These are phyloP conservation scores for Oryza punctata DNA, from an alignment of 176 grass and related monocot genomes.

Conservation along the genomic window DNA sequence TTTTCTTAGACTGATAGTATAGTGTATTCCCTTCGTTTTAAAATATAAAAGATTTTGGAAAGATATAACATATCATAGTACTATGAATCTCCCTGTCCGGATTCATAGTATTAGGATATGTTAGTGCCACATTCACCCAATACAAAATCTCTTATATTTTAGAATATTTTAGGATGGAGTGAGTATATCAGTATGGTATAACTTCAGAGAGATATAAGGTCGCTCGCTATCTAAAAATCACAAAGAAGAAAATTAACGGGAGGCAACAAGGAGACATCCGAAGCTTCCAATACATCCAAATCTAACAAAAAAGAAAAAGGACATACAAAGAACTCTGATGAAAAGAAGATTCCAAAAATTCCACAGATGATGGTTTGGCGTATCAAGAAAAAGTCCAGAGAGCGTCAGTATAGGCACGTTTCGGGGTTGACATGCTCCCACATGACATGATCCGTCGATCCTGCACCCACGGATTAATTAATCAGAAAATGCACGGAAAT, in stretches of 20 bases:
- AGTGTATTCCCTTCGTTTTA: too few relatives aligned
- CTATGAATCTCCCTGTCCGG: too few relatives aligned
- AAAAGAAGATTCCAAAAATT: background rate
- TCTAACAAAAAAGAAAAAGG: background rate
- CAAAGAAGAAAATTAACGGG: background rate
- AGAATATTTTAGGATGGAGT: too few relatives aligned
- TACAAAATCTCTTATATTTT: too few relatives aligned
- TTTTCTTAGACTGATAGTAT: too few relatives aligned
- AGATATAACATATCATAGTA: too few relatives aligned
- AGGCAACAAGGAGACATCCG: constrained; percentile 1
- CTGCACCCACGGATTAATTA: background rate
- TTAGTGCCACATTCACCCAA: too few relatives aligned
- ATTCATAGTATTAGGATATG: too few relatives aligned
- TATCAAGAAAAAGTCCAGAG: background rate
- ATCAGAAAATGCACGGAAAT: background rate
- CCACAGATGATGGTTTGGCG: background rate
- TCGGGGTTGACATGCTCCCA: background rate
- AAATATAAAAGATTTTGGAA: too few relatives aligned
- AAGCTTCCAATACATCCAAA: constrained; percentile 16
- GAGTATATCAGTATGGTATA: background rate
- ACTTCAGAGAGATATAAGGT: background rate
- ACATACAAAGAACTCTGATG: background rate
- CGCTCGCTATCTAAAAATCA: background rate
- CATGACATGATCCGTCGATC: background rate
- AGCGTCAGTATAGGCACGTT: background rate